phyloP scores from a whole-genome alignment of 352 stramenopile species.

The Blastocystis sp. region DNA sequence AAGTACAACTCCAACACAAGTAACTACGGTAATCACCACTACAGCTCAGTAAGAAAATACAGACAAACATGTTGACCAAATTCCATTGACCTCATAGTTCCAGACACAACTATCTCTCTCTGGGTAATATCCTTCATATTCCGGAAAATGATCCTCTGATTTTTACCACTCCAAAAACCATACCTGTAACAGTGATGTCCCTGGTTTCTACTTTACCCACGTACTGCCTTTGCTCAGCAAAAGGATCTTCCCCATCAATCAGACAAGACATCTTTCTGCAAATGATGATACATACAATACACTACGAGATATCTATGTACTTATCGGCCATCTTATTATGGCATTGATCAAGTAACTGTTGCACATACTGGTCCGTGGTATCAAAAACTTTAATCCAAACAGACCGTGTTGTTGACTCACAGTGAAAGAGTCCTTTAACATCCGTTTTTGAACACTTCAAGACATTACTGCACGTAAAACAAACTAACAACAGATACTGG shows the following conservation, averaged over 20 bases:
- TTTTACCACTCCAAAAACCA: not conserved
- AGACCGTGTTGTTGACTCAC: constrained; percentile 4
- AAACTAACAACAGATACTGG: not conserved
- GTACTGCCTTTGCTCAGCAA: not conserved
- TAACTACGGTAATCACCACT: not conserved
- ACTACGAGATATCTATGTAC: constrained; percentile 28
- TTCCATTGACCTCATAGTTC: constrained; percentile 53
- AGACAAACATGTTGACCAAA: not conserved
- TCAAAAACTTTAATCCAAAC: constrained; percentile 53
- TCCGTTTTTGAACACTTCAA: constrained; percentile 17
- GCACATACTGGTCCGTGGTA: not conserved
- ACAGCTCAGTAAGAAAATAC: not conserved
- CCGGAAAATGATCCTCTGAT: constrained; percentile 16
- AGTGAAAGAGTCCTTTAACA: not conserved
- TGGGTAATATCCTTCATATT: constrained; percentile 24
- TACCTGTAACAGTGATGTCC: not conserved
- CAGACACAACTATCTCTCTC: constrained; percentile 4
- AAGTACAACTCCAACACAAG: not conserved
- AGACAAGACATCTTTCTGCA: constrained; percentile 15
- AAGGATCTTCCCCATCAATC: constrained; percentile 15
- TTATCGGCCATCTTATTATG: constrained; percentile 20
- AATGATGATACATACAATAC: not conserved
- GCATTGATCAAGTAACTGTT: not conserved
- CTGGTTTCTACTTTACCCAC: not conserved
- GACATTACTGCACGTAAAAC: not conserved